Base-by-base conservation (phyloP, 805 yeast genomes). In the Nakazawaea anatomiae region DNA sequence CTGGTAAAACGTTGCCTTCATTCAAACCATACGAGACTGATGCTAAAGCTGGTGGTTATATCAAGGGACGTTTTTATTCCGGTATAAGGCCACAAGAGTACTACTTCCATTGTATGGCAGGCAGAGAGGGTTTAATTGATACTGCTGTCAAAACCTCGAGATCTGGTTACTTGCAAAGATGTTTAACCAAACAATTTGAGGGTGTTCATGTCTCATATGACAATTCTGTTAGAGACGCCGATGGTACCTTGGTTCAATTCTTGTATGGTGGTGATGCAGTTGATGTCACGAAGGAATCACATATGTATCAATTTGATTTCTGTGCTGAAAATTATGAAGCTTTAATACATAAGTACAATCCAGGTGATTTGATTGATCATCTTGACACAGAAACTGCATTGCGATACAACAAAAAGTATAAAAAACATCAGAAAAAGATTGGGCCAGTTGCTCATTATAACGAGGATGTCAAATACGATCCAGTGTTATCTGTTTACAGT, bases 91-190 rank as follows among this genome's bases (percentile, higher is more conserved):
- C 99, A 4, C 99, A 94, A 72, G 99, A 94, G 70, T 94, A 95
- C 72, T 94, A 91, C 67, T 94, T 95, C 94, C 99, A 94, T 74
- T 94, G 98, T 77, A 94, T 94, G 99, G 99, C 99, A 51, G 99
- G 99, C 72, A 87, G 99, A 76, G 99, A 94, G 77, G 99, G 99
- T 74, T 81, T 94, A 64, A 94, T 94, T 73, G 99, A 94, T 78
- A 94, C 99, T 54, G 99, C 99, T 47, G 99, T 94, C 57, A 94
- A 94, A 73, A 94, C 99, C 8, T 89, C 97, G 25, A 85, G 97
- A 72, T 91, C 98, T 54, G 99, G 99, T 65, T 94, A 94, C 72
- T 78, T 94, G 69, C 99, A 94, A 74, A 85, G 99, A 74, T 95
- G 99, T 80, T 79, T 94, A 71, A 94, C 96, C 53, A 94, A 94